Conservation (phyloP, 2,329 filamentous ascomycete species). For the Cladophialophora carrionii region DNA sequence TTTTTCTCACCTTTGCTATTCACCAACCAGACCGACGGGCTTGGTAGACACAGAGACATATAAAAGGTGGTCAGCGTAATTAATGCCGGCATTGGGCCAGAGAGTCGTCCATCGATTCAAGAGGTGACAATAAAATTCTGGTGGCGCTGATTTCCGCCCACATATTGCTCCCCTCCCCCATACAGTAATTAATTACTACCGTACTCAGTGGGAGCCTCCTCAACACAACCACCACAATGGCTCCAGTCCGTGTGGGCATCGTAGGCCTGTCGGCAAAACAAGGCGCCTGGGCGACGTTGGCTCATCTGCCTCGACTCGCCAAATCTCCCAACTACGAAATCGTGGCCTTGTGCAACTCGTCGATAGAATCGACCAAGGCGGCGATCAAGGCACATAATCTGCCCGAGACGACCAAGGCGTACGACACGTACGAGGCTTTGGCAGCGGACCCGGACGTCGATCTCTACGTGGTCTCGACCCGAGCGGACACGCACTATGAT, state of each 20-base stretch:
- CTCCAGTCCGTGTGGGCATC: conserved; percentile 60
- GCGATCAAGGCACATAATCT: conserved; percentile 54
- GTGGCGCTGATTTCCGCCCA: neutral
- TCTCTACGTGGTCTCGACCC: conserved; percentile 59
- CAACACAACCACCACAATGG: conserved; percentile 42
- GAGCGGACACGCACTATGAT: conserved; percentile 58
- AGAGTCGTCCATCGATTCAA: neutral
- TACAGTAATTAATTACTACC: too few species aligned
- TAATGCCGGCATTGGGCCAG: neutral
- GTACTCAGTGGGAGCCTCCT: too few species aligned
- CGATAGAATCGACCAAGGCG: conserved; percentile 48
- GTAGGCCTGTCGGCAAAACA: conserved; percentile 61
- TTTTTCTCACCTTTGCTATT: neutral
- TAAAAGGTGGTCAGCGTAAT: neutral
- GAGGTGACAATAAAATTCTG: neutral
- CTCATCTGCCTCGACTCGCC: conserved; percentile 64
- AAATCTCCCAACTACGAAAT: conserved; percentile 54
- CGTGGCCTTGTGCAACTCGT: conserved; percentile 59
- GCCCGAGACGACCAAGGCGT: conserved; percentile 49
- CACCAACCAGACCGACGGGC: neutral
- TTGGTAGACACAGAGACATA: neutral
- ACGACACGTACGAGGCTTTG: conserved; percentile 56
- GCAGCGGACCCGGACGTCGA: conserved; percentile 57
- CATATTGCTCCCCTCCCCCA: neutral
- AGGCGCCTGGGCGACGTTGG: conserved; percentile 58